Evolutionary conservation across 345 rosid species (phyloP).

Genomic region (Rhizophora mangle): DNA sequence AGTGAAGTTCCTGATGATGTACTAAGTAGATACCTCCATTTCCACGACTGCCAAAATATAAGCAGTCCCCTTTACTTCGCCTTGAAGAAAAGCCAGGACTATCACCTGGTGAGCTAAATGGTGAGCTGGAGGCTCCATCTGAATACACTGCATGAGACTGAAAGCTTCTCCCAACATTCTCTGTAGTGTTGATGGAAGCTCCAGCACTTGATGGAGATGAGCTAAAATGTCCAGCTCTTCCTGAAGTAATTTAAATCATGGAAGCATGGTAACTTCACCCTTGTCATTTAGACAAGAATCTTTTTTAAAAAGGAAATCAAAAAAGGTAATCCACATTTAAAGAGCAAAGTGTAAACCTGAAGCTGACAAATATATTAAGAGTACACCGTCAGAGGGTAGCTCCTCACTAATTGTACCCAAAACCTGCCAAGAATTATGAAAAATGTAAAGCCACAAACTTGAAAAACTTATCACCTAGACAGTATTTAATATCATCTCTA

Average conservation of each 20-base stretch:
- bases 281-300: background rate
- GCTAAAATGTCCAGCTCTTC: slow-evolving; percentile 47
- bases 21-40: slow-evolving; percentile 58
- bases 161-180: slow-evolving; percentile 46
- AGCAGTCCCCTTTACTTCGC: slow-evolving; percentile 54
- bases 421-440: slow-evolving; percentile 47
- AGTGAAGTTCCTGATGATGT: background rate
- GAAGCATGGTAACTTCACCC: slow-evolving; percentile 24
- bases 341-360: slow-evolving; percentile 51
- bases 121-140: slow-evolving; percentile 44
- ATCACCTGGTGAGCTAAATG: slow-evolving; percentile 37
- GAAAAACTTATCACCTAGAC: too few relatives aligned
- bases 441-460: slow-evolving; percentile 7
- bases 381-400: slow-evolving; percentile 77
- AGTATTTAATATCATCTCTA: too few relatives aligned
- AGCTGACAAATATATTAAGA: slow-evolving; percentile 82
- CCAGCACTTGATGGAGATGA: slow-evolving; percentile 45
- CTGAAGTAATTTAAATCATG: slow-evolving; percentile 33
- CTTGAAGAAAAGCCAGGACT: slow-evolving; percentile 37
- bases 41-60: slow-evolving; percentile 72
- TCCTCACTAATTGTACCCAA: slow-evolving; percentile 84
- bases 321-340: slow-evolving; percentile 3
- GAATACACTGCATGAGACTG: slow-evolving; percentile 42
- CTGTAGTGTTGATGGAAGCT: slow-evolving; percentile 40
- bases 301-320: background rate